Conservation (phyloP, 768 basidiomycete genomes). For the Podaxis sp. region DNA sequence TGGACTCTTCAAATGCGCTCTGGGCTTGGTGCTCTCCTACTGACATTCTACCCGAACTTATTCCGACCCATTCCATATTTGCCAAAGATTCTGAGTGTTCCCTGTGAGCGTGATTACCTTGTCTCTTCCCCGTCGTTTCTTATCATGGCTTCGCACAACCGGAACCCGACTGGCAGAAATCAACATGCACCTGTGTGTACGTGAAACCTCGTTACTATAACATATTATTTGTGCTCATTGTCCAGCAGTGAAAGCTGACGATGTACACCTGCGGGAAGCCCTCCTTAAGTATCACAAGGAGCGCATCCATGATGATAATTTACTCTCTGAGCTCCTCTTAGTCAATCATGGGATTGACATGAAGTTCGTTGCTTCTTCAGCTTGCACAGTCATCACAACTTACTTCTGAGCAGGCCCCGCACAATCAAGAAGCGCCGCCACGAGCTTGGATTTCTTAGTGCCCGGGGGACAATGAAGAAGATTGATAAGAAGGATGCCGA, state of each 20-base stretch:
- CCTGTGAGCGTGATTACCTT: too few relatives aligned
- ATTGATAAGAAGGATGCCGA: background rate
- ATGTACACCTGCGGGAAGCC: background rate
- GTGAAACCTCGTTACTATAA: too few relatives aligned
- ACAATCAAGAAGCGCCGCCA: background rate
- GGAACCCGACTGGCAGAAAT: too few relatives aligned
- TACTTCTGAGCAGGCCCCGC: background rate
- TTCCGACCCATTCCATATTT: too few relatives aligned
- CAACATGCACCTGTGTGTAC: too few relatives aligned
- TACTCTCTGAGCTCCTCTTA: background rate
- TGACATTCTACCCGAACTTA: too few relatives aligned
- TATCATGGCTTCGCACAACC: too few relatives aligned
- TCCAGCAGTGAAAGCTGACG: background rate
- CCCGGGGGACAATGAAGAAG: background rate
- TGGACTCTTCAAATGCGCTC: too few relatives aligned
- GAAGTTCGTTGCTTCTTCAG: background rate
- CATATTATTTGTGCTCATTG: background rate
- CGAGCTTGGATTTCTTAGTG: background rate
- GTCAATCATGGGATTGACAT: background rate
- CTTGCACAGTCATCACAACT: background rate
- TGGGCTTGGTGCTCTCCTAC: too few relatives aligned
- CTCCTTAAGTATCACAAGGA: background rate
- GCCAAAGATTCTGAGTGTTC: too few relatives aligned
- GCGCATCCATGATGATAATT: background rate
- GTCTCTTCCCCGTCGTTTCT: too few relatives aligned